These are phyloP conservation scores for Russula sp. DNA, from an alignment of 768 basidiomycete species.

Conservation along the genomic window DNA sequence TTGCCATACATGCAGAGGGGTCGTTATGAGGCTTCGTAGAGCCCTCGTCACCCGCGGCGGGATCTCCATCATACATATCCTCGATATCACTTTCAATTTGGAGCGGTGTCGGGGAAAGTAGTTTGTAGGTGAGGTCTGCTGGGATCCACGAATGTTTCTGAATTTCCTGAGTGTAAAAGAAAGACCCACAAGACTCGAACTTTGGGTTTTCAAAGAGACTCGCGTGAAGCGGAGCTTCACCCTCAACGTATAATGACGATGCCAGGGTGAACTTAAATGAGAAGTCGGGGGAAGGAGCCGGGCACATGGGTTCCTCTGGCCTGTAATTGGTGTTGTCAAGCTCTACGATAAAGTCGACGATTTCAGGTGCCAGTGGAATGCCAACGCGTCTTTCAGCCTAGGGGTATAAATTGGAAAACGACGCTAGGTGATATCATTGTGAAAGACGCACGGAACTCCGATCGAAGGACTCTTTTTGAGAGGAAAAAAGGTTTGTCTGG, in stretches of 20 bases:
- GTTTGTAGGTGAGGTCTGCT: neutral
- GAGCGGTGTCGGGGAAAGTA: neutral
- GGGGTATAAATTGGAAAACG: neutral
- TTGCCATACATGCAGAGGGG: too few relatives aligned
- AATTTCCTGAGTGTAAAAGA: conserved; percentile 4
- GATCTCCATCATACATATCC: neutral
- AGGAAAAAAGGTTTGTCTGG: neutral
- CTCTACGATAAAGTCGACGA: conserved; percentile 18
- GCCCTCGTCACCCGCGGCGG: neutral
- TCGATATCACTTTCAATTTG: neutral
- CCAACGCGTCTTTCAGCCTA: conserved; percentile 3
- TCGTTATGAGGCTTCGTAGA: neutral
- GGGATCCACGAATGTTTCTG: neutral
- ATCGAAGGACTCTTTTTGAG: neutral
- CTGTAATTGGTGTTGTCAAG: conserved; percentile 10
- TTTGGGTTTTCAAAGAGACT: neutral
- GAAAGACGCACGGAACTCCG: conserved; percentile 11
- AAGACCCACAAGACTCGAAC: conserved; percentile 14
- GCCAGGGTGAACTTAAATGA: neutral
- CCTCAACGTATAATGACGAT: neutral
- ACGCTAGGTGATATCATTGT: neutral
- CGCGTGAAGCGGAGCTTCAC: neutral
- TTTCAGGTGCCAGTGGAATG: neutral
- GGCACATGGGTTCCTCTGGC: too few relatives aligned
- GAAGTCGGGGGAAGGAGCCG: neutral